Base-by-base conservation (phyloP, 1,284 basidiomycete genomes). In the Rhodotorula mucilaginosa region DNA sequence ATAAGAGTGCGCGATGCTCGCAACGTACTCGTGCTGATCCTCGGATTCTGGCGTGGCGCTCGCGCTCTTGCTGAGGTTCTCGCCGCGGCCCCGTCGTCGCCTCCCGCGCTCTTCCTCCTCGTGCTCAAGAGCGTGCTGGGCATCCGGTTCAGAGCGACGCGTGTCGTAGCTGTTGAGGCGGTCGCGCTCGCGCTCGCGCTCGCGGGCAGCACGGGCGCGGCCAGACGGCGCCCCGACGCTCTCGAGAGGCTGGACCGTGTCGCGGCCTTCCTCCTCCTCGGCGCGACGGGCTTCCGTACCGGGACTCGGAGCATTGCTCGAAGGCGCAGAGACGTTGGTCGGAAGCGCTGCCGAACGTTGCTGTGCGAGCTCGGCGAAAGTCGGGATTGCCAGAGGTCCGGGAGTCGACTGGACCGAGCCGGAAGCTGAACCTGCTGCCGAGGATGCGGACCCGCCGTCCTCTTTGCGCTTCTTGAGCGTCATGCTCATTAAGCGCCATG, bases 401-500 rank as follows among this genome's bases (percentile, higher is more conserved):
- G 62, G 39, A 29, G 49, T 52, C 58, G 65, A 51, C 51, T 49
- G 52, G 46, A 39, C 21, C 58, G 60, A 21, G 48, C 44, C 60
- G 21, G 23, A 52, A 8, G 61, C 61, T 29, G 58, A 52, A 5
- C 54, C 54, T 15, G 26, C 54, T 10, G 29, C n/a, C 29, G 54
- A 26, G 13, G 54, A 56, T 15, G n/a, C 26, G 15, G 54, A 56
- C 16, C 70, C 75, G 29, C 74, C 66, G 44, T 79, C 77, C 26
- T 76, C 76, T 15, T 75, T 67, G 61, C 90, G 90, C 84, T 92
- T 94, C 84, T 90, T 90, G 73, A 97, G 82, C 15, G 90, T 91
- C 79, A 99, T 84, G 58, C 94, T 91, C 95, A 97, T 97, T 92
- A 98, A 92, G 73, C 97, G 84, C 96, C 96, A 97, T 0, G 94